Evolutionary conservation across 768 basidiomycete genomes (phyloP), one percentile per base, ranked within the genome.

Genomic region (Glaciozyma martinii): DNA sequence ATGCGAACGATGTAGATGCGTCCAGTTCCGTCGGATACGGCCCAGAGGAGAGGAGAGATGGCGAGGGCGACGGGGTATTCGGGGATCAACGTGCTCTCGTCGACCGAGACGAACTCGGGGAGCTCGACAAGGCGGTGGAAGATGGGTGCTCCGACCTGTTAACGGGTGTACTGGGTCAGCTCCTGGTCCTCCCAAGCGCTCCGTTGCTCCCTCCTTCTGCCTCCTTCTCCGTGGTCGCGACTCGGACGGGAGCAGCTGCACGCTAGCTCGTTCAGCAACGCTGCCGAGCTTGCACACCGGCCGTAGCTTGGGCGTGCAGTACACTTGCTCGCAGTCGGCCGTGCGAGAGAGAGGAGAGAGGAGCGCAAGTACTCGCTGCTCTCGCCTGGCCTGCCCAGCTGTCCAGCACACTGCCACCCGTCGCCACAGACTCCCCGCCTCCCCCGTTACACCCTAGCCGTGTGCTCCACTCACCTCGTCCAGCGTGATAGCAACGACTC

Each of bases 51-150:
- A 0, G 56, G 30, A 0, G 55, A 15, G 46, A 73, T 33, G 13
- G 63, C 29, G 29, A 62, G 25, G 1, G 60, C 70, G 30, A 52
- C 18, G 0, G 72, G 65, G 55, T 71, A 71, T n/a, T 68, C 71
- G 50, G 66, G 25, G 6, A 52, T 50, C 33, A 40, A 7, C 19
- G 50, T 1, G 1, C 61, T 21, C 9, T 64, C n/a, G 23, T 62
- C 30, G 25, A 57, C 32, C 43, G 63, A 59, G 21, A 58, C 47
- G n/a, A 60, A 25, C 18, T 62, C 40, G 10, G 59, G 57, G 13
- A 68, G 61, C 29, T 46, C 44, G n/a, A 66, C 33, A 9, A 70
- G 62, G 15, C 56, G 43, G n/a, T 59, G 61, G 21, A 68, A 56
- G 1, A 60, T 55, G 5, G 56, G 56, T 15, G 19, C 42, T 27